Evolutionary conservation across 2,329 filamentous ascomycete genomes (phyloP).

Genomic region (Aspergillus pseudoterreus): DNA sequence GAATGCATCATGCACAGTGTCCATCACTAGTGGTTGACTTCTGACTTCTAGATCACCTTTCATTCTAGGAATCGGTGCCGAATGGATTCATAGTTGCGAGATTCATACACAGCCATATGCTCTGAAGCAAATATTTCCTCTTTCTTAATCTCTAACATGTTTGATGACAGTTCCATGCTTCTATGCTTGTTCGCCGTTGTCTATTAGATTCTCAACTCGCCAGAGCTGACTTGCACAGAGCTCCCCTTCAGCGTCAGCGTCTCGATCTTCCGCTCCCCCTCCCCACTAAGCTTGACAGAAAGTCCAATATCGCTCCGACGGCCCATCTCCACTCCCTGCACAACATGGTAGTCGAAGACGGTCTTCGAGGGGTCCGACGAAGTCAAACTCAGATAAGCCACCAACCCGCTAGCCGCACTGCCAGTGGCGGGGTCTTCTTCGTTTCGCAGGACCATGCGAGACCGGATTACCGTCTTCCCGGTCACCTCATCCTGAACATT

Average conservation of each 20-base stretch:
- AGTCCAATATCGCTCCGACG: slow-evolving; percentile 42
- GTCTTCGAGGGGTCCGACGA: slow-evolving; percentile 23
- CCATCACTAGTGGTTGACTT: too few relatives aligned
- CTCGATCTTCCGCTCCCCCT: slow-evolving; percentile 22
- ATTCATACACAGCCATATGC: background rate
- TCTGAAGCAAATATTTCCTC: too few relatives aligned
- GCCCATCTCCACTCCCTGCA: slow-evolving; percentile 68
- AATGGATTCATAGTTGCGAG: too few relatives aligned
- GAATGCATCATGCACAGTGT: too few relatives aligned
- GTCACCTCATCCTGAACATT: slow-evolving; percentile 59
- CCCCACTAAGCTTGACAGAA: slow-evolving; percentile 19
- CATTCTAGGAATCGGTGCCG: too few relatives aligned
- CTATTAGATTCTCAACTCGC: background rate
- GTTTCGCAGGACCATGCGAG: slow-evolving; percentile 26
- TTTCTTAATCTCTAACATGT: too few relatives aligned
- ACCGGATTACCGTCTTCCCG: slow-evolving; percentile 28
- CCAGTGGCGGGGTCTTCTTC: slow-evolving; percentile 43
- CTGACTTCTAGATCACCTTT: too few relatives aligned
- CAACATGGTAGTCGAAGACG: slow-evolving; percentile 48
- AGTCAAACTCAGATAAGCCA: slow-evolving; percentile 51
- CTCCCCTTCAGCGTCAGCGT: slow-evolving; percentile 32
- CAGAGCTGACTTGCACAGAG: slow-evolving; percentile 27
- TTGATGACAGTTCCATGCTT: too few relatives aligned
- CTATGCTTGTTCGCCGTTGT: background rate
- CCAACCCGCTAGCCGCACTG: slow-evolving; percentile 58